Percentiles rank a stretch among this genome's conserved stretches.
Conservation (phyloP, 2,329 filamentous ascomycete genomes). For the Ascochyta lentis region DNA sequence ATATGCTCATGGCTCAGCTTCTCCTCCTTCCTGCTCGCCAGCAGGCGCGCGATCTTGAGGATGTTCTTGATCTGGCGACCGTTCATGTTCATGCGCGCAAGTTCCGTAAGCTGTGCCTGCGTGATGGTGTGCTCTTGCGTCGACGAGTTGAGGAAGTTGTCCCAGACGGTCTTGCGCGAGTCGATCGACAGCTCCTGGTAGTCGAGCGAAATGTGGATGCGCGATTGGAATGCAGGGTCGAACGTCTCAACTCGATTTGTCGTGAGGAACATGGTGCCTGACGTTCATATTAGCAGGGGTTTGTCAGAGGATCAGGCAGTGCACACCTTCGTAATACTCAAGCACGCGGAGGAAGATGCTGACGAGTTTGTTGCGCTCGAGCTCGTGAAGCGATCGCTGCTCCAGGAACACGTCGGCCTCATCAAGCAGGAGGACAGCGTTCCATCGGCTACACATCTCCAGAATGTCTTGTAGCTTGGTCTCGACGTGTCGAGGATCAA, state of each 20-base stretch:
- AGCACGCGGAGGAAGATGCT: constrained; percentile 47
- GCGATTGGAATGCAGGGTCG: constrained; percentile 40
- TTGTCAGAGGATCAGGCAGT: neutral
- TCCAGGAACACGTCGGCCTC: constrained; percentile 69
- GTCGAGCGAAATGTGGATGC: constrained; percentile 41
- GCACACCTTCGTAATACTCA: constrained; percentile 44
- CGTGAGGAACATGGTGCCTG: constrained; percentile 40
- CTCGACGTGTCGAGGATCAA: constrained; percentile 54
- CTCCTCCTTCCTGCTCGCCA: constrained; percentile 38
- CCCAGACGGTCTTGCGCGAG: constrained; percentile 35
- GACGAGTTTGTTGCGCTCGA: constrained; percentile 49
- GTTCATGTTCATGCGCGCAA: constrained; percentile 55
- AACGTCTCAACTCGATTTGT: constrained; percentile 45
- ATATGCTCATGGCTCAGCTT: constrained; percentile 36
- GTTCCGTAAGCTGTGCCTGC: constrained; percentile 44
- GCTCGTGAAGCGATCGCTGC: constrained; percentile 50
- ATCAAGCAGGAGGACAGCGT: constrained; percentile 61
- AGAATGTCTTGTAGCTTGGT: constrained; percentile 54
- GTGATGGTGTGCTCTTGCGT: constrained; percentile 22
- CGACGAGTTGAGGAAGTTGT: constrained; percentile 34
- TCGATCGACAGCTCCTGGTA: constrained; percentile 37
- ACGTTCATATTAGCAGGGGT: neutral
- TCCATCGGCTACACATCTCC: constrained; percentile 59
- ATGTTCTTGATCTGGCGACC: constrained; percentile 61
- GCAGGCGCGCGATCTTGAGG: constrained; percentile 39